Conservation (phyloP, 345 rosid genomes). For the Populus nigra region DNA sequence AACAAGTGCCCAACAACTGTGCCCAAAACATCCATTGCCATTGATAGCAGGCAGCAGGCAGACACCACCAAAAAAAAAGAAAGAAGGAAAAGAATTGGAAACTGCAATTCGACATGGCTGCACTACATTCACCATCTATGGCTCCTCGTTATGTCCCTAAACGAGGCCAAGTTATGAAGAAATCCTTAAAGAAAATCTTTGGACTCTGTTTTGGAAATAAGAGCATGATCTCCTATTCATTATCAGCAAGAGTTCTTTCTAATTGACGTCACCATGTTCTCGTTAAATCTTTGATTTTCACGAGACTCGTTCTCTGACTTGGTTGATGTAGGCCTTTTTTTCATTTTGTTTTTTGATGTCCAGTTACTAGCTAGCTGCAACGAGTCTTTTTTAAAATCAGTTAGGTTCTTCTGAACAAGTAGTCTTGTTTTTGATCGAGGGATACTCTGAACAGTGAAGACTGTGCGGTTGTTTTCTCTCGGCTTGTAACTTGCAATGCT, state of each 20-base stretch:
- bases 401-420: neutral
- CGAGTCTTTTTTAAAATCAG: neutral
- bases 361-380: neutral
- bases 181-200: constrained; percentile 17
- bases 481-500: neutral
- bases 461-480: neutral
- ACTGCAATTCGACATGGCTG: neutral
- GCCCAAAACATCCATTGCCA: neutral
- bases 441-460: neutral
- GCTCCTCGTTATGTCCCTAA: constrained; percentile 41
- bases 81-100: neutral
- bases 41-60: neutral
- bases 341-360: neutral
- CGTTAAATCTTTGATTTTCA: neutral
- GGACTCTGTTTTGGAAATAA: constrained; percentile 20
- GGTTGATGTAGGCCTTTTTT: neutral
- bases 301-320: neutral
- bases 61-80: fast-evolving
- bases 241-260: neutral
- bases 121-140: neutral
- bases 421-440: neutral
- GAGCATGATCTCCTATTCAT: neutral
- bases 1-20: neutral
- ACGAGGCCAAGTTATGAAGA: constrained; percentile 48
- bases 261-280: neutral